phyloP scores from a whole-genome alignment of 2,329 filamentous ascomycete species.

The Penicillium sclerotigenum region DNA sequence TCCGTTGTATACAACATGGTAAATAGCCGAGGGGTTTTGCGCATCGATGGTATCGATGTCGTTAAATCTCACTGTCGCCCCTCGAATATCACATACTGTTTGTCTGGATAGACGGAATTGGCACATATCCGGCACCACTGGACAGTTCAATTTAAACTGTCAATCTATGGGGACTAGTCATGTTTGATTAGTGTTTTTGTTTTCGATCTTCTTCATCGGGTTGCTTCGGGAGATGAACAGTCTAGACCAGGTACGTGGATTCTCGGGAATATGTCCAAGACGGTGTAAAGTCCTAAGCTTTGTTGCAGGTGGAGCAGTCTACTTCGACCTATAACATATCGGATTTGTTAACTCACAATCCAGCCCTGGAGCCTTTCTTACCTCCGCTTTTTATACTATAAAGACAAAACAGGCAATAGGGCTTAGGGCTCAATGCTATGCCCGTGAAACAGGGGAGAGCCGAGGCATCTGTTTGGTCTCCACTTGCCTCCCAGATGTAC shows the following conservation, averaged over 20 bases:
- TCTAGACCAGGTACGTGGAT: not conserved
- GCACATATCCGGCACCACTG: not conserved
- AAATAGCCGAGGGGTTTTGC: not conserved
- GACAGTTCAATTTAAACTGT: not conserved
- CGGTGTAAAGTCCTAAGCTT: not conserved
- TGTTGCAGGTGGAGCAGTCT: not conserved
- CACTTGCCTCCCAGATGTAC: not conserved
- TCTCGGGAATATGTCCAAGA: not conserved
- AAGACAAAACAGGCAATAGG: slow-evolving; percentile 14
- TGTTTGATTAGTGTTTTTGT: not conserved
- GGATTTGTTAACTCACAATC: not conserved
- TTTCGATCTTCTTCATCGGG: not conserved
- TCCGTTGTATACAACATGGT: not conserved
- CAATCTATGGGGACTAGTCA: not conserved
- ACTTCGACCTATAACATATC: not conserved
- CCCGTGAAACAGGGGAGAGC: slow-evolving; percentile 2
- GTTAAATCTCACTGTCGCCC: not conserved
- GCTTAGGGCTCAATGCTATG: slow-evolving; percentile 14
- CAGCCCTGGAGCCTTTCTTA: too few relatives aligned
- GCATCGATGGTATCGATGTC: not conserved
- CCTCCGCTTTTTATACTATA: not conserved
- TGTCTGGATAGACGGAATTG: slow-evolving; percentile 3
- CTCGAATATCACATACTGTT: not conserved
- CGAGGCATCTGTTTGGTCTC: slow-evolving; percentile 11
- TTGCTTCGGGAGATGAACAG: not conserved